Evolutionary conservation across 2,329 filamentous ascomycete species (phyloP), one percentile per base, ranked within the genome.

Genomic region (Myriosclerotinia curreyana): DNA sequence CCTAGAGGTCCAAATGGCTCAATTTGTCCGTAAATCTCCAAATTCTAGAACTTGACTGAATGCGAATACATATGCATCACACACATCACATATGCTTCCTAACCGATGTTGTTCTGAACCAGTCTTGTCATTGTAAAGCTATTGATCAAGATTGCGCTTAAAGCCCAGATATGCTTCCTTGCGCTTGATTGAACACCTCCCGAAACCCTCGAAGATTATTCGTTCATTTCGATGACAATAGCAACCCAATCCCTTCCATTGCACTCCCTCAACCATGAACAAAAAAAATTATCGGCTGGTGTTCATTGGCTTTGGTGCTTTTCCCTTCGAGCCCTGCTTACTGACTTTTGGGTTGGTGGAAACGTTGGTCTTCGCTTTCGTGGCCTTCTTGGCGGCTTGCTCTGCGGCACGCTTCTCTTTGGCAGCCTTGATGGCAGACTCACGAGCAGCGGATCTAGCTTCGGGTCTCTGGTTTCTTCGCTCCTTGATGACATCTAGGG

Each of bases 401-500:
- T 87, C 85, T 70, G 87, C 92, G 72, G 88, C 83, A 86, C 96
- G 96, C 92, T 98, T 97, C 81, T 96, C 93, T 90, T 99, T 99
- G 83, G 88, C 91, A 79, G 96, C 92, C 86, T 94, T 94, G 84
- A 98, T 93, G 80, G 95, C 94, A 75, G 88, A 84, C 74, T 85
- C 83, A 78, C 95, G 94, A 78, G 92, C 93, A 76, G 95, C 95
- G 76, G 87, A 85, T 79, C 95, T 93, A 79, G 92, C 94, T 85
- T 98, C 95, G 75, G 95, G 95, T 80, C 95, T 92, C 86, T 92
- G 88, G 75, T 86, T 81, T 78, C 95, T 93, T 84, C 92, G 92
- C 89, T 99, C 95, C 89, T 97, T 98, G 88, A 99, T 98, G 78
- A 98, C 92, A 80, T 99, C 95, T 81, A 99, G 93, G 71, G 95